These are phyloP conservation scores for Gamsiella multidivaricata DNA, from an alignment of 192 early-diverging fungal species.

Conservation along the genomic window DNA sequence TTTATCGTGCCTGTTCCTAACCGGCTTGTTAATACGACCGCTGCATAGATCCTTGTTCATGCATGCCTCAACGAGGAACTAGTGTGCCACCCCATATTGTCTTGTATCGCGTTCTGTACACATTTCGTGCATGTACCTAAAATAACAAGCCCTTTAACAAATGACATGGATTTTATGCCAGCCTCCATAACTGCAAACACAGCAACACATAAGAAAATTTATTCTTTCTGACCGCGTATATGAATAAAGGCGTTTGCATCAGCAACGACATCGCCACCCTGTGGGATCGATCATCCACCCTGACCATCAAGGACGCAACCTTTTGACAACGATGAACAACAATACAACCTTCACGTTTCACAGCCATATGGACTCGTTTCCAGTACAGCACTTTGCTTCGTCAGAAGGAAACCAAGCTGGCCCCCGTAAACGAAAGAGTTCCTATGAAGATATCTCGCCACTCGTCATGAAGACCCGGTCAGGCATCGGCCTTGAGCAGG, in stretches of 20 bases:
- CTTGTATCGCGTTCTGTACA: too few relatives aligned
- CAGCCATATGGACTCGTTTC: constrained; percentile 4
- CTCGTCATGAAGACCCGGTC: constrained; percentile 41
- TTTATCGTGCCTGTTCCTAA: background rate
- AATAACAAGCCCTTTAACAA: constrained; percentile 4
- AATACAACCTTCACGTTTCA: constrained; percentile 25
- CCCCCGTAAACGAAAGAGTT: constrained; percentile 39
- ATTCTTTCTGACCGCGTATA: too few relatives aligned
- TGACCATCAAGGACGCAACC: too few relatives aligned
- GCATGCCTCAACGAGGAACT: constrained; percentile 24
- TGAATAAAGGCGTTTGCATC: too few relatives aligned
- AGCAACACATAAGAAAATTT: too few relatives aligned
- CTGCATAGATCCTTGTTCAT: constrained; percentile 25
- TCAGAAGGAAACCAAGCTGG: background rate
- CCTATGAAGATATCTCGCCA: constrained; percentile 42
- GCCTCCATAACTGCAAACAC: too few relatives aligned
- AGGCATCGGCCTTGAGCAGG: constrained; percentile 45
- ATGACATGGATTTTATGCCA: too few relatives aligned
- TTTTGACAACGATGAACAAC: constrained; percentile 17
- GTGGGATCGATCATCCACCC: too few relatives aligned
- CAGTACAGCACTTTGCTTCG: constrained; percentile 5
- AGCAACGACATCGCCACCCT: too few relatives aligned
- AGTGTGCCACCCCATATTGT: too few relatives aligned
- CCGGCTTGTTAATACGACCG: too few relatives aligned
- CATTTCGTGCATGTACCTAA: too few relatives aligned